phyloP scores from a whole-genome alignment of 2,329 filamentous ascomycete species.

The Canariomyces notabilis region DNA sequence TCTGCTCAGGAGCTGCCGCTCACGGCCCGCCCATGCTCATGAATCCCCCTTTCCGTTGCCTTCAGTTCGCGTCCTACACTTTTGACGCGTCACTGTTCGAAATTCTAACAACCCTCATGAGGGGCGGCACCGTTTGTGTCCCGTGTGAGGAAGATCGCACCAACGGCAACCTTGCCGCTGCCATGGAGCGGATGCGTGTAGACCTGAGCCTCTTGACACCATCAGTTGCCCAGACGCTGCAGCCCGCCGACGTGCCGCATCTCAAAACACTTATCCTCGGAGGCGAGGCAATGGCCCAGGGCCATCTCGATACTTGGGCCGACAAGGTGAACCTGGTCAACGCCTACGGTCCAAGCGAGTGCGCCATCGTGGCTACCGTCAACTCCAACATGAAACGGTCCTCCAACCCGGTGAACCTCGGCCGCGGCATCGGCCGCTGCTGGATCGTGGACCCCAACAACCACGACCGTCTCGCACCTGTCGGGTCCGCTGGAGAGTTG shows the following conservation, averaged over 20 bases:
- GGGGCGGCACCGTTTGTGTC: constrained; percentile 38
- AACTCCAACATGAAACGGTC: constrained; percentile 9
- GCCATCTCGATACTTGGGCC: constrained; percentile 29
- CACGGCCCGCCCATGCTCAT: constrained; percentile 20
- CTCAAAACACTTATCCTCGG: constrained; percentile 46
- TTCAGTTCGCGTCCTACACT: constrained; percentile 33
- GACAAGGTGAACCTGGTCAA: constrained; percentile 40
- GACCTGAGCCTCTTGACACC: constrained; percentile 28
- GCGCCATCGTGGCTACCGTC: constrained; percentile 36
- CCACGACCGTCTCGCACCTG: constrained; percentile 21
- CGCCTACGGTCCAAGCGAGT: constrained; percentile 29
- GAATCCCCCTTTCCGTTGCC: constrained; percentile 20
- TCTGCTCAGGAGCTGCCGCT: constrained; percentile 24
- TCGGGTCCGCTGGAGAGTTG: constrained; percentile 22
- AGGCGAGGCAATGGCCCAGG: constrained; percentile 36
- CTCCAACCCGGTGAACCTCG: constrained; percentile 33
- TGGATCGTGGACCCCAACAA: constrained; percentile 33
- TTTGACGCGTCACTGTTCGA: constrained; percentile 39
- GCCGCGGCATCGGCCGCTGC: constrained; percentile 24
- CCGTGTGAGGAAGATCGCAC: constrained; percentile 36
- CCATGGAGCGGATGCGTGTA: constrained; percentile 24
- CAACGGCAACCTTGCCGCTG: constrained; percentile 32
- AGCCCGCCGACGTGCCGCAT: constrained; percentile 23
- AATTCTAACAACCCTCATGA: constrained; percentile 35
- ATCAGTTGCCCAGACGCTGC: constrained; percentile 25